These are phyloP conservation scores for Coemansia erecta DNA, from an alignment of 192 early-diverging fungal species.

Conservation along the genomic window DNA sequence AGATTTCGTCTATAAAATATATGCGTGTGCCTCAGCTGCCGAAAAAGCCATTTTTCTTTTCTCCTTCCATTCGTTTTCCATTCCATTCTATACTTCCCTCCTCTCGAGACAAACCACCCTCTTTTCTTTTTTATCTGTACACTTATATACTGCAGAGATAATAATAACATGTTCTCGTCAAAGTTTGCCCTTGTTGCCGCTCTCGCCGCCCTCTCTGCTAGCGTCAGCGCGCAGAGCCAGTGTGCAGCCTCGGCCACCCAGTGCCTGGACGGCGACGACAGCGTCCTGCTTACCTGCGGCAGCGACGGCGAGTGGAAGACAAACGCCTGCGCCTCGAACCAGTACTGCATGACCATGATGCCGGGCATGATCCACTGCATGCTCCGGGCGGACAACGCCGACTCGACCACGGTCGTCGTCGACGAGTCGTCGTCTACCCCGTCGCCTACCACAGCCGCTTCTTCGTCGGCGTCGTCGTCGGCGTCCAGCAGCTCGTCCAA, in stretches of 20 bases:
- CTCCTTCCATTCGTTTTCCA: too few species aligned
- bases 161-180: too few species aligned
- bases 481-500: not conserved
- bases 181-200: slow-evolving; percentile 18
- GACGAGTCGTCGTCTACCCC: not conserved
- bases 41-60: too few species aligned
- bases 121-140: too few species aligned
- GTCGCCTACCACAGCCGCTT: slow-evolving; percentile 7
- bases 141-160: not conserved
- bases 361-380: slow-evolving; percentile 50
- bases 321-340: slow-evolving; percentile 12
- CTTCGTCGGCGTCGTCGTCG: too few species aligned
- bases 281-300: slow-evolving; percentile 23
- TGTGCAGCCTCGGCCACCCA: slow-evolving; percentile 14
- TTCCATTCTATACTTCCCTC: too few species aligned
- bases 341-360: slow-evolving; percentile 51
- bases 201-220: slow-evolving; percentile 4
- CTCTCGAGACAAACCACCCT: too few species aligned
- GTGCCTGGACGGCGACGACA: slow-evolving; percentile 26
- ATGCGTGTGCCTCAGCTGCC: too few species aligned
- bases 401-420: not conserved
- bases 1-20: too few species aligned
- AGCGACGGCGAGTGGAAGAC: slow-evolving; percentile 23
- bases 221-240: not conserved
- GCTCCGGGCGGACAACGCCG: slow-evolving; percentile 27